Conservation (phyloP, 495 filamentous ascomycete species). For the Terfezia boudieri region DNA sequence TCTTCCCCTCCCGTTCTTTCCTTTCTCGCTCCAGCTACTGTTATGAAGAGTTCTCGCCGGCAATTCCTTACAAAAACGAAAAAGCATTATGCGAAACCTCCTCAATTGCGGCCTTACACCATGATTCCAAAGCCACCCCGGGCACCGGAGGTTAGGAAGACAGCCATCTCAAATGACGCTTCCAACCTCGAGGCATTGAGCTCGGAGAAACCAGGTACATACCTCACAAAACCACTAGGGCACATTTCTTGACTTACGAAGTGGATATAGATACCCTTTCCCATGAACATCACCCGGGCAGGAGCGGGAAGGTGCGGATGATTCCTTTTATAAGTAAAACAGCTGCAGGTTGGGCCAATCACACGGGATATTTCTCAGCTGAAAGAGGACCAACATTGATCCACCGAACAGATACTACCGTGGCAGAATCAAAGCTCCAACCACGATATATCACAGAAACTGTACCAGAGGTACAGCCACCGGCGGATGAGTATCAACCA, state of each 20-base stretch:
- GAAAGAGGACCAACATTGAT: background rate
- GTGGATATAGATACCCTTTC: too few species aligned
- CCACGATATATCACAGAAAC: too few species aligned
- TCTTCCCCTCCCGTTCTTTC: background rate
- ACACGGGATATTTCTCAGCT: background rate
- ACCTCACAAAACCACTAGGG: background rate
- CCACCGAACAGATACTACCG: background rate
- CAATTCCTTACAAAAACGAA: too few species aligned
- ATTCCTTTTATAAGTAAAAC: too few species aligned
- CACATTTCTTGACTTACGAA: background rate
- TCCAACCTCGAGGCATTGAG: background rate
- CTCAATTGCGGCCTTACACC: too few species aligned
- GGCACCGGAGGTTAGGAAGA: too few species aligned
- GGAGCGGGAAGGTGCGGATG: too few species aligned
- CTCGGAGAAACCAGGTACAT: background rate
- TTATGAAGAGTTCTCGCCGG: background rate
- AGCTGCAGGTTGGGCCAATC: background rate
- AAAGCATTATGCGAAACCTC: too few species aligned
- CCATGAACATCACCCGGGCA: too few species aligned
- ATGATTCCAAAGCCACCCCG: too few species aligned
- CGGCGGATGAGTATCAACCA: background rate
- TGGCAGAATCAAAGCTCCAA: too few species aligned
- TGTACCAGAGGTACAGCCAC: background rate
- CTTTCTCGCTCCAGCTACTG: background rate
- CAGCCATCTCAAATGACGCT: too few species aligned